Evolutionary conservation across 2,329 filamentous ascomycete species (phyloP).

Genomic region (Talaromyces sp.): DNA sequence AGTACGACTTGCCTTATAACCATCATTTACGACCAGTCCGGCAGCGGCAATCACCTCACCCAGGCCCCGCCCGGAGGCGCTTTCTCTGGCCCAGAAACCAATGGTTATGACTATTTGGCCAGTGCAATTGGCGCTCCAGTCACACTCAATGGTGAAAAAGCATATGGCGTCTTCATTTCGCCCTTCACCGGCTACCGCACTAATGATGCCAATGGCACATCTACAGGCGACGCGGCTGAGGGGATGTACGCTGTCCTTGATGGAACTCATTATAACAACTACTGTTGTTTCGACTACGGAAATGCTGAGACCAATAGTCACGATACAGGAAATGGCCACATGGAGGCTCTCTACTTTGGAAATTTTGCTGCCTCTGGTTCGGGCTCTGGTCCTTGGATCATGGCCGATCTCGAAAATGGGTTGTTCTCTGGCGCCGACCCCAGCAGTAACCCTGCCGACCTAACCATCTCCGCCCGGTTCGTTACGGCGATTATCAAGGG

Average conservation of each 20-base stretch:
- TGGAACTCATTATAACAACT: constrained; percentile 30
- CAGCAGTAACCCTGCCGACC: constrained; percentile 48
- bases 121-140: constrained; percentile 58
- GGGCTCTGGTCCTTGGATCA: constrained; percentile 61
- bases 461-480: constrained; percentile 53
- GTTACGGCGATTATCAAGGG: constrained; percentile 57
- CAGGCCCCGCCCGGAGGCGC: constrained; percentile 52
- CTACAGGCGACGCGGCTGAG: constrained; percentile 50
- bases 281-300: constrained; percentile 35
- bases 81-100: constrained; percentile 52
- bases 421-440: constrained; percentile 54
- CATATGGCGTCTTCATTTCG: constrained; percentile 60
- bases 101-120: constrained; percentile 58
- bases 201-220: constrained; percentile 49
- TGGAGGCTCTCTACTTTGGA: constrained; percentile 67
- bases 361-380: constrained; percentile 52
- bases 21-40: constrained; percentile 64
- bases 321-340: constrained; percentile 60
- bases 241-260: constrained; percentile 33
- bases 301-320: constrained; percentile 51
- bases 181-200: constrained; percentile 62
- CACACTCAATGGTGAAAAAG: constrained; percentile 56
- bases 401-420: constrained; percentile 66
- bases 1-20: constrained; percentile 60
- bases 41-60: constrained; percentile 57